phyloP scores from a whole-genome alignment of 2,329 filamentous ascomycete genomes.

The Exophiala oligosperma region DNA sequence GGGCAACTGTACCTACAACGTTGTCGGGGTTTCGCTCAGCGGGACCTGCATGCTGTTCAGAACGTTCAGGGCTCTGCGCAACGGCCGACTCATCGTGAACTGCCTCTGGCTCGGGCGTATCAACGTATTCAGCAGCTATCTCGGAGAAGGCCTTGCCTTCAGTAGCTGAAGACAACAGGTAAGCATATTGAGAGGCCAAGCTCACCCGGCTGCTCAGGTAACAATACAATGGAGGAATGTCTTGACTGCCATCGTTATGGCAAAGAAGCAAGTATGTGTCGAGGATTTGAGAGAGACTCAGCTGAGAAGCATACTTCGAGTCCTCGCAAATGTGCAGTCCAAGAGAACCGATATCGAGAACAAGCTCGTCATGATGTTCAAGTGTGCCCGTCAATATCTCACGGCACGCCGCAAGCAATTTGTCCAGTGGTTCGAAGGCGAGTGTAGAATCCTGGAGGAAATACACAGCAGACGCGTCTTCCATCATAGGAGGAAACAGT shows the following conservation, averaged over 20 bases:
- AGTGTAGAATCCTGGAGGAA: slow-evolving; percentile 59
- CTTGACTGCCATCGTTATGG: slow-evolving; percentile 57
- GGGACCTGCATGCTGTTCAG: neutral
- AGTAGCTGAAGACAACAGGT: slow-evolving; percentile 53
- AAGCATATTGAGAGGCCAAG: slow-evolving; percentile 53
- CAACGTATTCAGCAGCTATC: slow-evolving; percentile 34
- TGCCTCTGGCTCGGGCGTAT: slow-evolving; percentile 16
- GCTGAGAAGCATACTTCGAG: slow-evolving; percentile 48
- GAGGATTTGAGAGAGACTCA: slow-evolving; percentile 59
- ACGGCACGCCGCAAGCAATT: slow-evolving; percentile 59
- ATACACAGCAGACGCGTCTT: slow-evolving; percentile 55
- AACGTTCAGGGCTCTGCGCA: slow-evolving; percentile 4
- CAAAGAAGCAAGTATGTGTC: slow-evolving; percentile 60
- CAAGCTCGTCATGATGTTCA: slow-evolving; percentile 57
- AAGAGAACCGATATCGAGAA: slow-evolving; percentile 56
- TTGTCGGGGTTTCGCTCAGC: neutral
- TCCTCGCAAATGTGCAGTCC: slow-evolving; percentile 60
- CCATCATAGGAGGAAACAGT: slow-evolving; percentile 55
- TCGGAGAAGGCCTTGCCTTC: slow-evolving; percentile 60
- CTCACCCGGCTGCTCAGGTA: slow-evolving; percentile 55
- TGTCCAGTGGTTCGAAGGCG: slow-evolving; percentile 52
- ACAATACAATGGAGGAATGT: slow-evolving; percentile 59
- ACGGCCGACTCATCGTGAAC: slow-evolving; percentile 1
- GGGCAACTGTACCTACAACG: neutral
- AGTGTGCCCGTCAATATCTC: slow-evolving; percentile 54